Evolutionary conservation across 2,329 filamentous ascomycete species (phyloP), one percentile per base, ranked within the genome.

Genomic region (Fusarium sp.): DNA sequence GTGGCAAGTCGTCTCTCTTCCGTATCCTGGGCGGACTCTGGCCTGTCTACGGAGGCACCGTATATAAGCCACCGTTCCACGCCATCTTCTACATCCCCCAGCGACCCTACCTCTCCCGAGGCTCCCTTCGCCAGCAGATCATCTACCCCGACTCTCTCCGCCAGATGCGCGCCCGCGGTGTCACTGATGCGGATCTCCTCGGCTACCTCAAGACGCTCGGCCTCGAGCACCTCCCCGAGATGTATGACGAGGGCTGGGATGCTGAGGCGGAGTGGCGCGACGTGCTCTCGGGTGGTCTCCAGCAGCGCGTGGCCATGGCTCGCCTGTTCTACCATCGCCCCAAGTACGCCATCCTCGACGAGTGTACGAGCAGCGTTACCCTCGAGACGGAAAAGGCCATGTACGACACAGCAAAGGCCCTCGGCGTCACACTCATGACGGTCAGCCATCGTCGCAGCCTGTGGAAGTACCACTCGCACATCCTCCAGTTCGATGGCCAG

Each of bases 81-180:
- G 93, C 97, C 81, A 98, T 99, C 80, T 99, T 98, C 85, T 99
- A 99, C 85, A 97, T 99, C 74, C 97, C 97, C 0, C 97, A 99
- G 80, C 91, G 97, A 2, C 97, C 97, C 0, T 99, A 99, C 80
- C 89, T 99, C 2, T 97, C 94, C 16, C 91, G 95, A 63, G 97
- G 97, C 25, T 95, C 94, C 2, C 90, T 99, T n/a, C 92, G 97
- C 42, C 95, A 98, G 82, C 97, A 99, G 80, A 95, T 99, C 77
- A 98, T 97, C 69, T 99, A 99, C 83, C 97, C 97, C 0, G 97
- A 99, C 82, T 93, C 91, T 10, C 84, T 97, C 20, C 92, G 94
- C 61, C 93, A 95, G 73, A 98, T 98, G 92, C 94, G 94, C 50
- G 90, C 92, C 71, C 95, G 95, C 79, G 92, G 93, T 57, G 88